Evolutionary conservation across 2,329 filamentous ascomycete species (phyloP).

Genomic region (Dactylellina drechsleri): DNA sequence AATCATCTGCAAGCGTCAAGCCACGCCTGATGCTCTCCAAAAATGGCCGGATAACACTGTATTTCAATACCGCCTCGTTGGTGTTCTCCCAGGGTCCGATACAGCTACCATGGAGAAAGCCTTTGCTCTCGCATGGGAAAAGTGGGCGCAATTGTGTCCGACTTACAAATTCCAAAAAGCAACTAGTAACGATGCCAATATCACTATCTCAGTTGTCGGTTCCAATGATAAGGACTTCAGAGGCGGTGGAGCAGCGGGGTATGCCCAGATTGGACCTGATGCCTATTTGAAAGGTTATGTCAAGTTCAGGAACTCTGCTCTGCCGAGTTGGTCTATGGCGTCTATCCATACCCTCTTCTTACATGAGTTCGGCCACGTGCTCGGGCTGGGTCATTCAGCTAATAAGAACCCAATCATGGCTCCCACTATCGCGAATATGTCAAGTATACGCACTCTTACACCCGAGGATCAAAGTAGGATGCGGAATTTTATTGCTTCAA

Average conservation of each 20-base stretch:
- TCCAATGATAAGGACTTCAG: neutral
- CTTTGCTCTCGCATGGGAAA: neutral
- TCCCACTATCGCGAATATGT: neutral
- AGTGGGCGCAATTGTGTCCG: neutral
- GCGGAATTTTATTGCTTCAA: no score
- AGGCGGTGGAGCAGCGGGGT: neutral
- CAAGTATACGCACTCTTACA: neutral
- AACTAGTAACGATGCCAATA: neutral
- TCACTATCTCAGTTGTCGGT: neutral
- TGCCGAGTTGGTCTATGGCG: neutral
- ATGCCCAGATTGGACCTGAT: neutral
- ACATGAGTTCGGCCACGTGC: neutral
- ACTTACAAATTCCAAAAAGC: conserved; percentile 2
- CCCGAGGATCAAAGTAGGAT: neutral
- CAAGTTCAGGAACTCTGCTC: neutral
- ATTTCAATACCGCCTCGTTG: neutral
- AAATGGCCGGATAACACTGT: neutral
- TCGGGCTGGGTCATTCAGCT: neutral
- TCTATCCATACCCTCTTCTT: neutral
- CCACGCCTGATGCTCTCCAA: neutral
- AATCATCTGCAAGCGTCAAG: neutral
- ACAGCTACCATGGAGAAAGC: neutral
- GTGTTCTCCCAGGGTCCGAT: neutral
- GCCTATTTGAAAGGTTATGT: neutral
- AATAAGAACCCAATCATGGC: neutral